Evolutionary conservation across 73 alveolate genomes (phyloP), one percentile per base, ranked within the genome.

Genomic region (Paraurostyla sp.): DNA sequence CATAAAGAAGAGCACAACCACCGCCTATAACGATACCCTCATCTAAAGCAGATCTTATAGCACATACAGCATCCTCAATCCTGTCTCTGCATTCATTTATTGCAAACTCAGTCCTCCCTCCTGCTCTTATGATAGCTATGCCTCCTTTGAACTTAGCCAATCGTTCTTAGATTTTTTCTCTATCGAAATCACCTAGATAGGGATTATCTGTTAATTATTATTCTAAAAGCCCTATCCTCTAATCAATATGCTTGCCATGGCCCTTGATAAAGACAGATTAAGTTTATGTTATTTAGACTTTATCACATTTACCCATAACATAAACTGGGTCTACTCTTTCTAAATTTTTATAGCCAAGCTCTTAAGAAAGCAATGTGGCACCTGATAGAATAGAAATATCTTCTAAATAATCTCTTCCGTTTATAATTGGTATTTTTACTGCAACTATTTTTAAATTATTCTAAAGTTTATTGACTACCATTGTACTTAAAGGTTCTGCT

Each of bases 111-210:
- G 81, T 73, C 16, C 59, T 29, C 11, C 92, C 94, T 18, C 94
- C 94, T 0, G 89, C 73, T 58, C 40, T 82, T 11, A 88, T 48
- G 27, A 82, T 58, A 11, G 94, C 94, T 0, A 88, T 68, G 33
- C 94, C 89, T n/a, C 94, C 94, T 25, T 69, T 50, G 36, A 88
- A 80, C 51, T 88, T 80, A 38, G 78, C 91, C 42, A 88, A 57
- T 35, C 94, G 62, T 62, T 85, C 92, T 32, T 71, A 41, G n/a
- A 85, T 29, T 36, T 85, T 71, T 32, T 85, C 92, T 48, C 45
- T 85, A 48, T 85, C 92, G 25, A 29, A 85, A 25, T 85, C 92
- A 18, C 88, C 88, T 3, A 78, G 63, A 33, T 32, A 11, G 27
- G 38, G 41, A 51, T 73, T 73, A 25, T 76, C 76, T 0, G 35